Base-by-base conservation (phyloP, 345 rosid species). In the Odontarrhena argentea region DNA sequence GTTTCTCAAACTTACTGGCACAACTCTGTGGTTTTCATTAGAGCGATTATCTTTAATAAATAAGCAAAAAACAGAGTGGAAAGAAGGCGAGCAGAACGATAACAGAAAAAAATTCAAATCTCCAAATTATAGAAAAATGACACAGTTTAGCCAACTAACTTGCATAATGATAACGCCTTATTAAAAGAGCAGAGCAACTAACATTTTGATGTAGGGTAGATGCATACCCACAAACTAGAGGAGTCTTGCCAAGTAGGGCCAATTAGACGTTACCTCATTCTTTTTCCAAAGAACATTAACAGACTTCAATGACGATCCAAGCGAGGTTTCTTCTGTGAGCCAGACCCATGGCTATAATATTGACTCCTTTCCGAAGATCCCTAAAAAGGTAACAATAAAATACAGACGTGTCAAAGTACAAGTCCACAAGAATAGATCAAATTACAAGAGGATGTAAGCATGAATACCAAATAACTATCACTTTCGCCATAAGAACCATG, bases 251-350 rank as follows among this genome's bases (percentile, higher is more conserved):
- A 52, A 63, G 43, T 37, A 5, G 51, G 60, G 74, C 45, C 45
- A 60, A 67, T 59, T 34, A 55, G 63, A 63, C 50, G 60, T 12
- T 73, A 61, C 69, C 69, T 68, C 45, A 55, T 54, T 45, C 38
- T 50, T 65, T 64, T 70, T 53, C 65, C 77, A 65, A 13, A 46
- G 40, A 62, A 47, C 71, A 59, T 68, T 46, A 50, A 59, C 65
- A 63, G 14, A 55, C 60, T 74, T 88, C 77, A 94, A 63, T 83
- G 96, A 51, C 85, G 89, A 72, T 66, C 76, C 76, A 72, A 40
- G 58, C 77, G 91, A 46, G 86, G 61, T 77, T 88, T 91, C 75
- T 94, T 91, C 87, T 91, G 81, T 37, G 88, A 81, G 79, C 82
- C 85, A 70, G 89, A 76, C 57, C 85, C 81, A 36, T 87, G 79